Percentiles rank a stretch among this genome's conserved stretches.
Evolutionary conservation across 73 alveolate species (phyloP).

Genomic region (Tetrahymena elliotti): DNA sequence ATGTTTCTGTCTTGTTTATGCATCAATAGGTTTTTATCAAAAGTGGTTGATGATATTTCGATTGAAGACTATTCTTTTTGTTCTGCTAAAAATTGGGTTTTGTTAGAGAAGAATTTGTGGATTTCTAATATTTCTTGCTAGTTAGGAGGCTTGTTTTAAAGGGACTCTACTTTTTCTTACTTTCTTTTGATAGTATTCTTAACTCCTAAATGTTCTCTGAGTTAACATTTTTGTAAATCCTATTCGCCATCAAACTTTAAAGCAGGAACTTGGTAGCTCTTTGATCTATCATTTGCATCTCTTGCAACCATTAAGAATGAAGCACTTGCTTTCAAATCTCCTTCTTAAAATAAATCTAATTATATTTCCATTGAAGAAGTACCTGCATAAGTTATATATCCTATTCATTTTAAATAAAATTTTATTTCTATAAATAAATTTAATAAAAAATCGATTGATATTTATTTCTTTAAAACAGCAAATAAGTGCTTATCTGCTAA

Average conservation of each 20-base stretch:
- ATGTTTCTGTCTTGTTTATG: conserved; percentile 31
- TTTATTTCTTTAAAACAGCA: no score
- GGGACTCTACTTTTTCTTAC: background rate
- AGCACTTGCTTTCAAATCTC: conserved; percentile 15
- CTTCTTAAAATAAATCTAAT: conserved; percentile 13
- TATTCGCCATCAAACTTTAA: background rate
- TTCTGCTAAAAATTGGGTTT: background rate
- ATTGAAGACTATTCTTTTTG: background rate
- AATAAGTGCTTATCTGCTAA: no score
- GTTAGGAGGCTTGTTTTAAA: conserved; percentile 10
- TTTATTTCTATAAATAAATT: no score
- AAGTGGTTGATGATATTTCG: background rate
- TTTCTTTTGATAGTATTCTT: background rate
- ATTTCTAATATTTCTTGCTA: background rate
- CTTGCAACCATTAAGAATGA: conserved; percentile 31
- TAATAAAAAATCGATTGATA: no score
- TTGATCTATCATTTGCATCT: conserved; percentile 3
- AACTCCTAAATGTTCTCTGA: conserved; percentile 9
- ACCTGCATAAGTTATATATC: conserved; percentile 31
- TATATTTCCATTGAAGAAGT: conserved; percentile 33
- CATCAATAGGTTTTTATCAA: conserved; percentile 22
- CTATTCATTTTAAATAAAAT: background rate
- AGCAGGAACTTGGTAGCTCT: background rate
- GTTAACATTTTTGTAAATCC: conserved; percentile 2
- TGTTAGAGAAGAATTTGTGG: background rate